These are phyloP conservation scores for Gossypium davidsonii DNA, from an alignment of 441 rosid species.

Conservation along the genomic window DNA sequence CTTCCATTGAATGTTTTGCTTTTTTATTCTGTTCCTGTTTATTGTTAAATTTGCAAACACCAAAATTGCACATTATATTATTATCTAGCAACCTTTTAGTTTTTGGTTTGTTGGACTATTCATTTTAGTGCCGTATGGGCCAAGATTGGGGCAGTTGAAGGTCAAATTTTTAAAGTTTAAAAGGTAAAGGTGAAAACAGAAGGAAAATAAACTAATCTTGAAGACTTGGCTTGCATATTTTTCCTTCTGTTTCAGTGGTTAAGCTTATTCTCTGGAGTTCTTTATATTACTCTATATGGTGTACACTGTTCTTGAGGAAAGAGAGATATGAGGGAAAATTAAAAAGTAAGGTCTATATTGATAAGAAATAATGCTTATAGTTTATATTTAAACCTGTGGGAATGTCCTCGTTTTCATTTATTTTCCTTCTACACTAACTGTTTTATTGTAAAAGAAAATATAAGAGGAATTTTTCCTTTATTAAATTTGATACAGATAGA, in stretches of 20 bases:
- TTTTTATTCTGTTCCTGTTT: not conserved
- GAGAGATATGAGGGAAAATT: not conserved
- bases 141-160: not conserved
- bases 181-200: not conserved
- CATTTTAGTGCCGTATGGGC: not conserved
- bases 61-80: not conserved
- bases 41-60: not conserved
- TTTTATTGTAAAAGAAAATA: constrained; percentile 1
- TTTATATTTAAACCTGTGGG: not conserved
- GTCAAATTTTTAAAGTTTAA: not conserved
- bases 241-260: not conserved
- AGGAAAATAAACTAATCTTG: not conserved
- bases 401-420: not conserved
- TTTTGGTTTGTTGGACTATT: not conserved
- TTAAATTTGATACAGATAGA: not conserved
- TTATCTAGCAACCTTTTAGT: not conserved
- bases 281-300: not conserved
- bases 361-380: not conserved
- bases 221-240: not conserved
- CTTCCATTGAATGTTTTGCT: not conserved
- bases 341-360: not conserved
- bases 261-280: not conserved
- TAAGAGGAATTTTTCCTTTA: not conserved
- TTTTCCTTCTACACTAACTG: not conserved
- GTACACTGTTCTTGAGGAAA: not conserved